phyloP scores from a whole-genome alignment of 208 protist genomes.

The Phytomonas francai region DNA sequence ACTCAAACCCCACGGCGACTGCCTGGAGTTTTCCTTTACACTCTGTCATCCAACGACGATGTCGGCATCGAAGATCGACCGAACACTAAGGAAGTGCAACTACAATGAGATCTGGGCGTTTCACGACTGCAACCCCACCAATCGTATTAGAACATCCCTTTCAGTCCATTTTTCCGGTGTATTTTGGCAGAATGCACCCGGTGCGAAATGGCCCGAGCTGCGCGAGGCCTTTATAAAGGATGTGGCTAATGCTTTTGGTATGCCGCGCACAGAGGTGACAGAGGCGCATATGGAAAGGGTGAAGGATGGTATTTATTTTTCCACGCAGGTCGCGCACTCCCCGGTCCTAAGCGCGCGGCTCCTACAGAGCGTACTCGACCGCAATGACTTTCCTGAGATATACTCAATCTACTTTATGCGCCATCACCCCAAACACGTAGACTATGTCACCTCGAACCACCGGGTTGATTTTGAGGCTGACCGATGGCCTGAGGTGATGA shows the following conservation, averaged over 20 bases:
- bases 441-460: slow-evolving; percentile 18
- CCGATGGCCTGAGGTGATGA: slow-evolving; percentile 26
- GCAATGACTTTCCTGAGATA: neutral
- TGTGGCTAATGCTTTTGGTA: slow-evolving; percentile 24
- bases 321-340: slow-evolving; percentile 27
- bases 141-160: neutral
- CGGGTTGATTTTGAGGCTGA: slow-evolving; percentile 41
- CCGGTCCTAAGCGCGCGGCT: neutral
- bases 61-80: slow-evolving; percentile 22
- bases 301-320: slow-evolving; percentile 17
- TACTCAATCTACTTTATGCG: neutral
- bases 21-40: neutral
- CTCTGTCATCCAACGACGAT: slow-evolving; percentile 23
- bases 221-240: slow-evolving; percentile 20
- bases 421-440: neutral
- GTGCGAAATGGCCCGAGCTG: slow-evolving; percentile 17
- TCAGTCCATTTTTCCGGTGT: neutral
- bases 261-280: slow-evolving; percentile 19
- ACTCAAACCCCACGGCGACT: neutral
- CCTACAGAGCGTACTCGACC: neutral
- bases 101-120: slow-evolving; percentile 38
- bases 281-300: slow-evolving; percentile 22
- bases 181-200: neutral
- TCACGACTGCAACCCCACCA: slow-evolving; percentile 18
- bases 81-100: slow-evolving; percentile 21